These are phyloP conservation scores for Zanthoxylum bungeanum DNA, from an alignment of 345 rosid species.

Conservation along the genomic window DNA sequence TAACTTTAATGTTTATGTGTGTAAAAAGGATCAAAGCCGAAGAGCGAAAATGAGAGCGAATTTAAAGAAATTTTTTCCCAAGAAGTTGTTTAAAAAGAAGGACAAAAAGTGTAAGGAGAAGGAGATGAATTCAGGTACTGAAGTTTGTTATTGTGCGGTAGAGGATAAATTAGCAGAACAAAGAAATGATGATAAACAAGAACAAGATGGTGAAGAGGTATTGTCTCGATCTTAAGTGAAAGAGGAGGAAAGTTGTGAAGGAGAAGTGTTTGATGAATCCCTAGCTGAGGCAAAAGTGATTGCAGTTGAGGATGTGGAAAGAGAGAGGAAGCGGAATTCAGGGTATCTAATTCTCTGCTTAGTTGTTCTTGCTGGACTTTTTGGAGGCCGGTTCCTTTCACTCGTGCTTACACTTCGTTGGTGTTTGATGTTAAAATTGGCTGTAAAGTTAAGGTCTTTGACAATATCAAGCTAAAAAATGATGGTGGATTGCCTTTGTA, in stretches of 20 bases:
- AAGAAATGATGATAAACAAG: neutral
- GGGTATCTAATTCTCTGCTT: slow-evolving; percentile 35
- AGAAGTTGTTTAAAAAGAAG: slow-evolving; percentile 51
- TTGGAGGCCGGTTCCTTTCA: slow-evolving; percentile 52
- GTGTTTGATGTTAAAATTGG: slow-evolving; percentile 24
- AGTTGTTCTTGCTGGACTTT: slow-evolving; percentile 62
- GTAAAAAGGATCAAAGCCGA: slow-evolving; percentile 23
- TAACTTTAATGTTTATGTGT: slow-evolving; percentile 15
- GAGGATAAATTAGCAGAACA: slow-evolving; percentile 4
- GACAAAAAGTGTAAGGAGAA: slow-evolving; percentile 26
- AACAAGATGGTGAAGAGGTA: neutral
- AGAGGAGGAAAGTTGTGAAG: slow-evolving; percentile 22
- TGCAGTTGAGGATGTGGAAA: neutral
- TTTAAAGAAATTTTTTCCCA: slow-evolving; percentile 54
- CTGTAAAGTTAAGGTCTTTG: neutral
- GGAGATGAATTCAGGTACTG: slow-evolving; percentile 8
- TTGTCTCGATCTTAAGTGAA: neutral
- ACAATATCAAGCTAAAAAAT: neutral
- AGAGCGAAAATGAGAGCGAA: too few relatives aligned
- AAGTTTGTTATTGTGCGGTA: neutral
- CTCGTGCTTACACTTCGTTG: slow-evolving; percentile 47
- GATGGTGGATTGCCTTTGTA: slow-evolving; percentile 11
- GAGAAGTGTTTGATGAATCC: slow-evolving; percentile 4
- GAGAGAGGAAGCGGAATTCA: slow-evolving; percentile 23
- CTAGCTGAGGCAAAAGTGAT: neutral